Evolutionary conservation across 441 rosid species (phyloP).

Genomic region (Croton setiger): DNA sequence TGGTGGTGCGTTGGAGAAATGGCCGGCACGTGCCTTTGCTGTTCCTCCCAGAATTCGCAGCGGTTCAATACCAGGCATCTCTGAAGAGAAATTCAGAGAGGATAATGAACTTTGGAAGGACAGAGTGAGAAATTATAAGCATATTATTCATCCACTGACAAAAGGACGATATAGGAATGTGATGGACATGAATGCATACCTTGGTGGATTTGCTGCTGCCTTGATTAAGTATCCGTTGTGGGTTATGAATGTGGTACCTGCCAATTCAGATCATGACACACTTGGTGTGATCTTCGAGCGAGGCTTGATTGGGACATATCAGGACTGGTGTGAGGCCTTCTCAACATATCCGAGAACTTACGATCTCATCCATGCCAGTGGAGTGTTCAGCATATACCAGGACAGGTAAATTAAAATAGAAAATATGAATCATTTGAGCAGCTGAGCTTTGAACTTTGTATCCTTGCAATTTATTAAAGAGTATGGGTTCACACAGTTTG

Average conservation of each 20-base stretch:
- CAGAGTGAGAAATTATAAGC: slow-evolving; percentile 56
- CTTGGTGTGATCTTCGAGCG: slow-evolving; percentile 73
- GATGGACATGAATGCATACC: slow-evolving; percentile 90
- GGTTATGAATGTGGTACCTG: slow-evolving; percentile 92
- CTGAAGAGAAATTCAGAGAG: slow-evolving; percentile 50
- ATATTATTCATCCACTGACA: slow-evolving; percentile 41
- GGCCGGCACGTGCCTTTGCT: slow-evolving; percentile 78
- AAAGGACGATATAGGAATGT: slow-evolving; percentile 77
- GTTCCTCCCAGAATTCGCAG: slow-evolving; percentile 75
- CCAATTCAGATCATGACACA: slow-evolving; percentile 58
- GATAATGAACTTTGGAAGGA: slow-evolving; percentile 76
- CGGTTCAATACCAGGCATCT: slow-evolving; percentile 58
- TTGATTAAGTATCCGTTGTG: slow-evolving; percentile 64
- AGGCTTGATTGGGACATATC: slow-evolving; percentile 75
- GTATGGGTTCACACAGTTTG: no score
- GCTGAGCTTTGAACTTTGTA: neutral
- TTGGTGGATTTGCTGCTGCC: slow-evolving; percentile 86
- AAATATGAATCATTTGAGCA: neutral
- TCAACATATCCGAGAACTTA: slow-evolving; percentile 94
- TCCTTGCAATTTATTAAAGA: neutral
- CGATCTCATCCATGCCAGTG: slow-evolving; percentile 74
- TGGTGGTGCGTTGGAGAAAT: slow-evolving; percentile 76
- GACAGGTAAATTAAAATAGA: slow-evolving; percentile 50
- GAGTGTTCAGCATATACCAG: slow-evolving; percentile 68
- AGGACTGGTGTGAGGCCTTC: slow-evolving; percentile 97